Evolutionary conservation across 2,329 filamentous ascomycete genomes (phyloP), one percentile per base, ranked within the genome.

Genomic region (Rutstroemia sp.): DNA sequence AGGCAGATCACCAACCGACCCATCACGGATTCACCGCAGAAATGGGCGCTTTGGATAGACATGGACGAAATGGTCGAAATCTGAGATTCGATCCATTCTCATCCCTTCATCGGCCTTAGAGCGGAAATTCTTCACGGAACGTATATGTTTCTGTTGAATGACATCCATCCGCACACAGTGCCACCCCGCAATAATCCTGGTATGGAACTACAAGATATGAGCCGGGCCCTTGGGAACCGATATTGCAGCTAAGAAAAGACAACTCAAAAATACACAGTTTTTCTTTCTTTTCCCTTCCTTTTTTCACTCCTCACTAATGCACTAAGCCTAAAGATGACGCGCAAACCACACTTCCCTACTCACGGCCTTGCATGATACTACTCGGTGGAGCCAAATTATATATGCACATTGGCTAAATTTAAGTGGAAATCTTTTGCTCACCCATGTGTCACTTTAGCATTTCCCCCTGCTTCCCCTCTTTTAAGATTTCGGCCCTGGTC

Each of bases 121-220:
- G 16, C 51, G 30, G 30, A 19, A 14, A 48, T 50, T 37, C 45
- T 48, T 21, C 38, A 12, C 30, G 9, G 30, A 34, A 12, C 10
- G 30, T 12, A 27, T 27, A 12, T 34, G 30, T 34, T 34, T 34
- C 10, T 34, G 30, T 21, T 39, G 21, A 25, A 19, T 34, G 44
- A 44, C 27, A 27, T 48, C 51, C 39, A 27, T 48, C 51, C 39
- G 25, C 25, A 25, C 27, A 12, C 39, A 42, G 19, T 54, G 38
- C 39, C 57, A 58, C 57, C 57, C 57, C 57, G 54, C 57, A 58
- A 51, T 51, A 58, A 58, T 56, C 53, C 57, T 25, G 38, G 57
- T 16, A 42, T 27, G 19, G 42, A 21, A 10, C 12, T 23, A 21
- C 12, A 48, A 34, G 12, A 44, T 44, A 44, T 44, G 53, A 55